Evolutionary conservation across 2,329 filamentous ascomycete genomes (phyloP).

Genomic region (Pseudogymnoascus sp.): DNA sequence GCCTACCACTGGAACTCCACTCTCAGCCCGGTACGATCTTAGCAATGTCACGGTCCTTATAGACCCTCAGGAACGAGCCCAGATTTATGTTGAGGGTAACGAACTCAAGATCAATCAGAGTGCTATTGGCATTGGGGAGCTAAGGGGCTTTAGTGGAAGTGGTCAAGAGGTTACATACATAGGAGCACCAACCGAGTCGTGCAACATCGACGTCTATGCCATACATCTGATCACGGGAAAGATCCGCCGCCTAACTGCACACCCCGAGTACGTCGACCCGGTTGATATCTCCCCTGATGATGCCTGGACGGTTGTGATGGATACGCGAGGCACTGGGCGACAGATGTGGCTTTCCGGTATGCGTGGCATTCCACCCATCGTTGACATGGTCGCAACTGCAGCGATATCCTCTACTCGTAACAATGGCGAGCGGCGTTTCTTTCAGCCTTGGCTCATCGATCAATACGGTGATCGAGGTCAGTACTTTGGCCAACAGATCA

Average conservation of each 20-base stretch:
- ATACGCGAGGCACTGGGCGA: constrained; percentile 36
- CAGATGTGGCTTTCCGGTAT: constrained; percentile 36
- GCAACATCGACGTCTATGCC: constrained; percentile 40
- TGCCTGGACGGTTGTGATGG: constrained; percentile 37
- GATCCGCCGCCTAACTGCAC: constrained; percentile 36
- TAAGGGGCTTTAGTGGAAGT: constrained; percentile 38
- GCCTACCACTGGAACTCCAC: constrained; percentile 27
- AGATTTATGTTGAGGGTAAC: constrained; percentile 23
- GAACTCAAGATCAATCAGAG: constrained; percentile 27
- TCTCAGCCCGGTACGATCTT: constrained; percentile 34
- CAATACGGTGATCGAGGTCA: constrained; percentile 36
- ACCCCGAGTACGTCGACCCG: constrained; percentile 40
- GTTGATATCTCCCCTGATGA: constrained; percentile 37
- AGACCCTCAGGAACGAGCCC: constrained; percentile 18
- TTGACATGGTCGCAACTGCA: constrained; percentile 23
- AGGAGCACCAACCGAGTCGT: constrained; percentile 32
- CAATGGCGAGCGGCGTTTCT: constrained; percentile 40
- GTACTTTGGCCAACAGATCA: constrained; percentile 40
- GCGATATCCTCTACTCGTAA: constrained; percentile 35
- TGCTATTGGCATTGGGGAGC: constrained; percentile 35
- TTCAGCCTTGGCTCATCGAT: constrained; percentile 39
- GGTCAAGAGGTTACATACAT: constrained; percentile 38
- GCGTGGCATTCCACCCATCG: constrained; percentile 30
- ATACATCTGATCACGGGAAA: constrained; percentile 34
- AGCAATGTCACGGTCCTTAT: constrained; percentile 33